Evolutionary conservation across 306 rosid species (phyloP).

Genomic region (Castanea sativa): DNA sequence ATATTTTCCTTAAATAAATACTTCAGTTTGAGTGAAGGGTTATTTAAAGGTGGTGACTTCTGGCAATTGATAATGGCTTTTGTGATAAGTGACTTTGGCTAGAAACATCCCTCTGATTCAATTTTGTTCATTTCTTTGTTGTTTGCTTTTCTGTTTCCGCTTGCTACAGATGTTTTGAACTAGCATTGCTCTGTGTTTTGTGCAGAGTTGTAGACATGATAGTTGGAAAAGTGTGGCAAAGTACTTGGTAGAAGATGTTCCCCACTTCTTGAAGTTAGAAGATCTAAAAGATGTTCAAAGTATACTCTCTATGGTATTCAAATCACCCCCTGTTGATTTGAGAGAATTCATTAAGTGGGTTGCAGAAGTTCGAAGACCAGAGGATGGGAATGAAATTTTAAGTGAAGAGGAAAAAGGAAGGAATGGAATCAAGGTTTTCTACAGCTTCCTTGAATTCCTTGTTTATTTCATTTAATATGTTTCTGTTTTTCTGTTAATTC

Average conservation of each 20-base stretch:
- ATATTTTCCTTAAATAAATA: too few species aligned
- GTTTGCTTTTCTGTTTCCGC: not conserved
- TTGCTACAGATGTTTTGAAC: conserved; percentile 15
- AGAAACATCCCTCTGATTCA: not conserved
- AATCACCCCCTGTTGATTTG: conserved; percentile 70
- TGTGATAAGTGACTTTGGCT: not conserved
- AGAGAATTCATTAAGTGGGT: conserved; percentile 74
- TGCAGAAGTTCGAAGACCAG: conserved; percentile 93
- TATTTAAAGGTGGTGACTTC: not conserved
- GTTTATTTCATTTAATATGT: not conserved
- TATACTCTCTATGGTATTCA: conserved; percentile 56
- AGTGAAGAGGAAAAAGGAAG: conserved; percentile 85
- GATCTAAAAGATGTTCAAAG: conserved; percentile 57
- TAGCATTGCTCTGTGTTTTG: conserved; percentile 20
- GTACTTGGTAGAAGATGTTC: conserved; percentile 69
- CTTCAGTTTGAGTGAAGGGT: not conserved
- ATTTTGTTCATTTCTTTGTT: conserved; percentile 9
- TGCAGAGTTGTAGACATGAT: conserved; percentile 92
- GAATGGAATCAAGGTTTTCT: conserved; percentile 69
- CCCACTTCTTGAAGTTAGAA: conserved; percentile 55
- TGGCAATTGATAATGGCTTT: not conserved
- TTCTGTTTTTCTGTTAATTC: not conserved
- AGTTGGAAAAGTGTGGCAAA: conserved; percentile 65
- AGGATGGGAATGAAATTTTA: conserved; percentile 65
- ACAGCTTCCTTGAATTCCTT: conserved; percentile 1